Base-by-base conservation (phyloP, 345 rosid genomes). In the Eucalyptus globulus region DNA sequence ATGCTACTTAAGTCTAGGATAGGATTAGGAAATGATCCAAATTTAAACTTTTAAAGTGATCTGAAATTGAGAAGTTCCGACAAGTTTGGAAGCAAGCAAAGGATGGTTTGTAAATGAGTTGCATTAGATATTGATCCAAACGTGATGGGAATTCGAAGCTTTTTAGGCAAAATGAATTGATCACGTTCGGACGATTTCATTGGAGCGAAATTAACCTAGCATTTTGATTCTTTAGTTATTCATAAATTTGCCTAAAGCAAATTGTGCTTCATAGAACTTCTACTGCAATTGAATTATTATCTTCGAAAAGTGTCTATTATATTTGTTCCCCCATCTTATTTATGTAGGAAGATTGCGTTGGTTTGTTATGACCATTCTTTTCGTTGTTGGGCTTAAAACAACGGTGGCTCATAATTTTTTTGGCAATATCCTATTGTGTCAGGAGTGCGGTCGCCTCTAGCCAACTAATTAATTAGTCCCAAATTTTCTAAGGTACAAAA, bases 201-300 rank as follows among this genome's bases (percentile, higher is more conserved):
- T 9, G 10, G 10, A 65, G 76, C 1, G 0, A 65, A 34, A 65
- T 65, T 0, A 1, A 8, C 76, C 37, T 0, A 65, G 5, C 37
- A n/a, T n/a, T 65, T 1, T 2, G 2, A 14, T 65, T 31, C 76
- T 14, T 65, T 62, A 62, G 15, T 62, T 62, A 62, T 14, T 14
- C 17, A 29, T 14, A 13, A 13, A 62, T 62, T 62, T 5, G 31
- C 31, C 12, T 0, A 60, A 60, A 60, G 67, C 31, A 60, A 53
- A 21, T 53, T 4, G 58, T 53, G 11, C 26, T 53, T 53, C 26
- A 51, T 5, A 49, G 6, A 53, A 53, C 24, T 3, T 4, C 5
- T 19, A 53, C 11, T 2, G 2, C 24, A 53, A 53, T 53, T 53
- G 5, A 53, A 53, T 19, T 53, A 4, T 53, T 53, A 19, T 53